A percentile compares a stretch with the other conserved stretches of the same genome.
Conservation (phyloP, 352 stramenopile genomes). For the Phytophthora litchii region DNA sequence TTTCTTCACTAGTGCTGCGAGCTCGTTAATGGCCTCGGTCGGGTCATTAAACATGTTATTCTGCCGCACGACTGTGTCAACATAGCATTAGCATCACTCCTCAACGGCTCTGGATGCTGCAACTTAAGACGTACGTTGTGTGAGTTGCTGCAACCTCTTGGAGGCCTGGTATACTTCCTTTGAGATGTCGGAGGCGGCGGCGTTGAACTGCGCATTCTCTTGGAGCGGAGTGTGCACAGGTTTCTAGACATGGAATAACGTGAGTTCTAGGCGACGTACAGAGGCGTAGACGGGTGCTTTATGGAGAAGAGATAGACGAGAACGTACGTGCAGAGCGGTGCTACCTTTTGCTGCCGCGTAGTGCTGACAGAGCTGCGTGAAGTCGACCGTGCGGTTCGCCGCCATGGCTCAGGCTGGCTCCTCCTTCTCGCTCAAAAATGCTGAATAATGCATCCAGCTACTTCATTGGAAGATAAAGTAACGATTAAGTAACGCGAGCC, state of each 20-base stretch:
- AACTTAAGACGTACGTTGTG: slow-evolving; percentile 54
- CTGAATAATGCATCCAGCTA: no score
- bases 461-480: no score
- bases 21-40: slow-evolving; percentile 83
- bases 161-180: slow-evolving; percentile 85
- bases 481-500: no score
- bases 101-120: background rate
- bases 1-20: slow-evolving; percentile 83
- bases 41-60: slow-evolving; percentile 92
- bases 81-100: background rate
- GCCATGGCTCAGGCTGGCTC: slow-evolving; percentile 39
- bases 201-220: slow-evolving; percentile 84
- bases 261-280: slow-evolving; percentile 5
- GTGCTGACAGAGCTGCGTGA: slow-evolving; percentile 68
- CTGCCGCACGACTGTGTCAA: slow-evolving; percentile 75
- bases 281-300: background rate
- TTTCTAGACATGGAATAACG: slow-evolving; percentile 32
- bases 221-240: slow-evolving; percentile 53
- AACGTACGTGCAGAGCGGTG: slow-evolving; percentile 29
- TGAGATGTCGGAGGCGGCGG: slow-evolving; percentile 78
- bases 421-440: no score
- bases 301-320: background rate
- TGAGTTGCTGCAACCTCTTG: slow-evolving; percentile 82
- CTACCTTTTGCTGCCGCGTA: slow-evolving; percentile 44
- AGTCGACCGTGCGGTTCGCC: slow-evolving; percentile 75